Conservation (phyloP, 169 alveolate genomes). For the Condylostoma magnum region DNA sequence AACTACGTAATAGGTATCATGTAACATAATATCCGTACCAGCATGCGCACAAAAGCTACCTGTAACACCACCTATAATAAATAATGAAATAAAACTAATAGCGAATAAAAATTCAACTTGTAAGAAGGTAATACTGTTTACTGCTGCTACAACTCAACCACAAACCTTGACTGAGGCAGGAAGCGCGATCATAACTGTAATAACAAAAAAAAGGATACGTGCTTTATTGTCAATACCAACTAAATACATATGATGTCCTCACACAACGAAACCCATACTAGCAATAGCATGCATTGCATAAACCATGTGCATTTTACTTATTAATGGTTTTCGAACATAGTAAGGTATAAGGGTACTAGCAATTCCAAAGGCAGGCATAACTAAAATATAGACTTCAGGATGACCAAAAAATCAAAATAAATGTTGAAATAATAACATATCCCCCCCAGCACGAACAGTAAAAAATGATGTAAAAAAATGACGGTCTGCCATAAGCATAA, state of each 20-base stretch:
- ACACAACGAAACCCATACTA: slow-evolving; percentile 67
- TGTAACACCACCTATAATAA: slow-evolving; percentile 77
- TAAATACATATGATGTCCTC: slow-evolving; percentile 81
- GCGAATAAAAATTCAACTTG: slow-evolving; percentile 51
- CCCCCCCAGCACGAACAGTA: slow-evolving; percentile 68
- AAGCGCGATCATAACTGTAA: slow-evolving; percentile 60
- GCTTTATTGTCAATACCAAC: slow-evolving; percentile 75
- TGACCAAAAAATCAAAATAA: slow-evolving; percentile 74
- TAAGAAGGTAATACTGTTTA: slow-evolving; percentile 26
- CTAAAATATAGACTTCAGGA: slow-evolving; percentile 69
- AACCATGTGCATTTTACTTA: slow-evolving; percentile 74
- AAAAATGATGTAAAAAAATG: slow-evolving; percentile 60
- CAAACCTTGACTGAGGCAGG: slow-evolving; percentile 70
- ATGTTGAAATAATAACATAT: slow-evolving; percentile 75
- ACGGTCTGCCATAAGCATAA: slow-evolving; percentile 58
- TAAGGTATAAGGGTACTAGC: slow-evolving; percentile 55
- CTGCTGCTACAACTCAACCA: slow-evolving; percentile 66
- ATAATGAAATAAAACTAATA: slow-evolving; percentile 50
- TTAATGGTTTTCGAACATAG: slow-evolving; percentile 43
- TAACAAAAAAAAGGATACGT: slow-evolving; percentile 59
- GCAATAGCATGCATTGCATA: slow-evolving; percentile 79
- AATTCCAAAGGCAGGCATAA: slow-evolving; percentile 67
- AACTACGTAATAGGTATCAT: slow-evolving; percentile 66
- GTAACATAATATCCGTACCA: slow-evolving; percentile 65
- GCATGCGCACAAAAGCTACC: slow-evolving; percentile 78